Conservation (phyloP, 495 filamentous ascomycete genomes). For the Aspergillus baeticus region DNA sequence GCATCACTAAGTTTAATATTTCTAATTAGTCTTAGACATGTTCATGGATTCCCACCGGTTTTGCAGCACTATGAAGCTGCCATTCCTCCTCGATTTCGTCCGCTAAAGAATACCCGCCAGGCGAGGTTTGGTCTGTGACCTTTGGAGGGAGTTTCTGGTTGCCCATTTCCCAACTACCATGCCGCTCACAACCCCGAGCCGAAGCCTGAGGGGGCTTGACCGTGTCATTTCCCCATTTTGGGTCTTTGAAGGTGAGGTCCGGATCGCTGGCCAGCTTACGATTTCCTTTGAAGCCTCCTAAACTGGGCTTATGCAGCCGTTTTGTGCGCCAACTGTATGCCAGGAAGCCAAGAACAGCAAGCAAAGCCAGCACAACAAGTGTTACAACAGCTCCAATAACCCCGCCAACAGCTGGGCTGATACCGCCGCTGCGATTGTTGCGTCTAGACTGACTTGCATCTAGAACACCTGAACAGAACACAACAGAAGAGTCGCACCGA, state of each 20-base stretch:
- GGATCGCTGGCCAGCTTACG: conserved; percentile 48
- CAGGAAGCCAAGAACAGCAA: conserved; percentile 33
- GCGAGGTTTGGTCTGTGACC: not conserved
- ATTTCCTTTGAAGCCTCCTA: conserved; percentile 49
- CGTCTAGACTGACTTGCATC: not conserved
- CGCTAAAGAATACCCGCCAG: conserved; percentile 17
- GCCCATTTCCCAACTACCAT: conserved; percentile 54
- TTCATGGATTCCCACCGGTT: conserved; percentile 34
- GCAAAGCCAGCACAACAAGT: conserved; percentile 30
- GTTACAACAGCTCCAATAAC: conserved; percentile 52
- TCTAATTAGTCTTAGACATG: conserved; percentile 27
- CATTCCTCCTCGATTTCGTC: conserved; percentile 30
- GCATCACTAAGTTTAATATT: not conserved
- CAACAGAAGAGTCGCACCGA: conserved; percentile 60
- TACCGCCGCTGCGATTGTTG: conserved; percentile 13
- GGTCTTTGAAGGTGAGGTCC: conserved; percentile 43
- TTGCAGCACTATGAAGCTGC: conserved; percentile 24
- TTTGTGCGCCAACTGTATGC: conserved; percentile 40
- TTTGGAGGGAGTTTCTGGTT: conserved; percentile 20
- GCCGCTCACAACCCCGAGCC: conserved; percentile 41
- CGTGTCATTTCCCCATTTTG: conserved; percentile 25
- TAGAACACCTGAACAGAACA: conserved; percentile 54
- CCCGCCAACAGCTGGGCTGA: conserved; percentile 50
- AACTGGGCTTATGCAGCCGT: conserved; percentile 20
- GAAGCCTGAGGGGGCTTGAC: conserved; percentile 21